These are phyloP conservation scores for Solanum chmielewskii DNA, from an alignment of 257 asterid species.

Conservation along the genomic window DNA sequence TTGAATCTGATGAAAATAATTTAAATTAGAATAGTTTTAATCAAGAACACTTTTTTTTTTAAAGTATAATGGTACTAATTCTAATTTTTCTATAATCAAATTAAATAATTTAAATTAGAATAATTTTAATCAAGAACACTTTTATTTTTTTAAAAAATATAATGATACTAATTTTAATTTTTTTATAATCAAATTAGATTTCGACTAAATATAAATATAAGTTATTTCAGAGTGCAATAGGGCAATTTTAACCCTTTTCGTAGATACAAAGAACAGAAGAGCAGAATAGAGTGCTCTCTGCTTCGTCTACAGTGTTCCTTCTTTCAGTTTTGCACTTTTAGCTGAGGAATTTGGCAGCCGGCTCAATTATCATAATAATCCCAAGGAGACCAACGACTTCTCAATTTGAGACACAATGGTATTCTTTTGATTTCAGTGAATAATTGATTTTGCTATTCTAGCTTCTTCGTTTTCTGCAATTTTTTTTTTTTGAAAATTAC, in stretches of 20 bases:
- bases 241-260: not conserved
- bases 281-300: not conserved
- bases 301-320: not conserved
- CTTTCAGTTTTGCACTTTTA: not conserved
- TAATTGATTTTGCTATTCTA: not conserved
- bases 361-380: not conserved
- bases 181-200: no score
- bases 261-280: not conserved
- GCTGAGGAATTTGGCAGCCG: not conserved
- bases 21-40: no score
- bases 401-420: not conserved
- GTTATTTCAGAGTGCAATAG: not conserved
- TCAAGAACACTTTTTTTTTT: no score
- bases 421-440: not conserved
- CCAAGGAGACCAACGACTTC: not conserved
- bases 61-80: not conserved
- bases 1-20: no score
- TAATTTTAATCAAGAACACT: no score
- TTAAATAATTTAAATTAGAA: no score
- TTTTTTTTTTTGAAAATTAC: not conserved
- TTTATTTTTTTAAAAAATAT: not conserved
- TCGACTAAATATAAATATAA: not conserved
- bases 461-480: not conserved
- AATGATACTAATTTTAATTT: not conserved
- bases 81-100: not conserved